These are phyloP conservation scores for Geotrichum cucujoidarum DNA, from an alignment of 1,139 yeast genomes.

Conservation along the genomic window DNA sequence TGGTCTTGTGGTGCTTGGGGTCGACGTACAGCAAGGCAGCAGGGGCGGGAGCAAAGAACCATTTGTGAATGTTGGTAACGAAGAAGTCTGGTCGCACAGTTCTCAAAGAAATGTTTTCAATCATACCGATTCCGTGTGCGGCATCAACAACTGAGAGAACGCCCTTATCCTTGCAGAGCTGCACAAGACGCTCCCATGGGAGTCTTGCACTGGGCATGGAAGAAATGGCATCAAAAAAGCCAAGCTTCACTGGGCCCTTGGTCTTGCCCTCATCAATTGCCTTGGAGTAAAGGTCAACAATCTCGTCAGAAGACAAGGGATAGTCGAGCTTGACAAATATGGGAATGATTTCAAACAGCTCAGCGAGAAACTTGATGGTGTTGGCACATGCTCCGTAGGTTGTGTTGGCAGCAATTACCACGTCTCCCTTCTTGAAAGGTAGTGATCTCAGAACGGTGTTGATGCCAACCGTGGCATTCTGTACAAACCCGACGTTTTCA, in stretches of 20 bases:
- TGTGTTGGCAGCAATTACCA: conserved; percentile 48
- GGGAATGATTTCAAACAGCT: conserved; percentile 43
- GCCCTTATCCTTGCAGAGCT: conserved; percentile 45
- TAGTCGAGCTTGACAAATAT: conserved; percentile 46
- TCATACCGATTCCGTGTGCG: conserved; percentile 63
- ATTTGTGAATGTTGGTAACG: conserved; percentile 63
- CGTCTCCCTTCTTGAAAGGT: conserved; percentile 53
- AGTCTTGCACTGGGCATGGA: conserved; percentile 61
- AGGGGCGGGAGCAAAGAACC: conserved; percentile 58
- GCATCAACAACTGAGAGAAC: conserved; percentile 63
- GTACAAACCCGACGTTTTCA: conserved; percentile 46
- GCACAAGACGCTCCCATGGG: conserved; percentile 51
- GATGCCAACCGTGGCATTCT: conserved; percentile 60
- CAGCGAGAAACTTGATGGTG: conserved; percentile 46
- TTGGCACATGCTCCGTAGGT: conserved; percentile 56
- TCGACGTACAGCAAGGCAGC: conserved; percentile 58
- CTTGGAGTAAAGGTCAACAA: conserved; percentile 42
- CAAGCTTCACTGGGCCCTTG: conserved; percentile 37
- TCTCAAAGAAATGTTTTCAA: conserved; percentile 43
- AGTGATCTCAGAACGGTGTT: conserved; percentile 55
- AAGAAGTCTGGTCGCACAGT: conserved; percentile 55
- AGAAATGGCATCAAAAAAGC: conserved; percentile 56
- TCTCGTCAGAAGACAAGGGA: conserved; percentile 48
- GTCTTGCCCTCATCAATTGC: conserved; percentile 29
- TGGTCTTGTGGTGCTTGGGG: conserved; percentile 44